Evolutionary conservation across 73 alveolate species (phyloP).

Genomic region (Blepharisma japonicum): DNA sequence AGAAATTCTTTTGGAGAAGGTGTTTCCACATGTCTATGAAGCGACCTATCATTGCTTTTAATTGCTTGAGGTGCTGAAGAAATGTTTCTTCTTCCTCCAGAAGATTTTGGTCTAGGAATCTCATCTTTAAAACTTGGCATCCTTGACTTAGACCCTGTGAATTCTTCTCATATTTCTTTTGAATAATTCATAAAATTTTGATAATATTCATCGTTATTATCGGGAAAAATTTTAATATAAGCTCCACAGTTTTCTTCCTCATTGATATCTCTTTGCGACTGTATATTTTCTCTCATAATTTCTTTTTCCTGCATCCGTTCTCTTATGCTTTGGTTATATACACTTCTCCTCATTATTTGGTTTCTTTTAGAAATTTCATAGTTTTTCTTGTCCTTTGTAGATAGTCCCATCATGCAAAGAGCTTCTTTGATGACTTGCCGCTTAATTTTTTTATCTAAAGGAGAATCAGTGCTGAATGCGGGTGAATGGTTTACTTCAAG

Average conservation of each 20-base stretch:
- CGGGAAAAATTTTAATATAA: conserved; percentile 20
- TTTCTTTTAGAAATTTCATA: background rate
- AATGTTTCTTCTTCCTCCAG: no score
- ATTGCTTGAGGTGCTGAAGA: no score
- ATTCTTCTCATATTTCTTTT: background rate
- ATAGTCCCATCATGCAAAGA: background rate
- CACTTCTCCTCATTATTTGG: background rate
- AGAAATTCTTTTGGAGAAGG: no score
- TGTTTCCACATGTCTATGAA: no score
- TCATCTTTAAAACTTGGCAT: no score
- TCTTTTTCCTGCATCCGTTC: background rate
- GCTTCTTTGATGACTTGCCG: conserved; percentile 13
- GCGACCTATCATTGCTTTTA: no score
- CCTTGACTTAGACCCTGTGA: background rate
- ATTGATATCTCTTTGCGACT: background rate
- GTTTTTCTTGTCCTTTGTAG: background rate
- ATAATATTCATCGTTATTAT: background rate
- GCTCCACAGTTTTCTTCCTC: conserved; percentile 12
- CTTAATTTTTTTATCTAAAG: conserved; percentile 30
- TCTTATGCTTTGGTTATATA: background rate
- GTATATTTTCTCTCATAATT: background rate
- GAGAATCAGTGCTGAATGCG: conserved; percentile 27
- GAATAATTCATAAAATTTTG: background rate
- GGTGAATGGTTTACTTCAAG: conserved; percentile 45
- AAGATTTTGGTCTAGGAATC: no score